Percentiles rank a stretch among this genome's conserved stretches.
These are phyloP conservation scores for Wickerhamomyces hampshirensis DNA, from an alignment of 805 yeast genomes.

Conservation along the genomic window DNA sequence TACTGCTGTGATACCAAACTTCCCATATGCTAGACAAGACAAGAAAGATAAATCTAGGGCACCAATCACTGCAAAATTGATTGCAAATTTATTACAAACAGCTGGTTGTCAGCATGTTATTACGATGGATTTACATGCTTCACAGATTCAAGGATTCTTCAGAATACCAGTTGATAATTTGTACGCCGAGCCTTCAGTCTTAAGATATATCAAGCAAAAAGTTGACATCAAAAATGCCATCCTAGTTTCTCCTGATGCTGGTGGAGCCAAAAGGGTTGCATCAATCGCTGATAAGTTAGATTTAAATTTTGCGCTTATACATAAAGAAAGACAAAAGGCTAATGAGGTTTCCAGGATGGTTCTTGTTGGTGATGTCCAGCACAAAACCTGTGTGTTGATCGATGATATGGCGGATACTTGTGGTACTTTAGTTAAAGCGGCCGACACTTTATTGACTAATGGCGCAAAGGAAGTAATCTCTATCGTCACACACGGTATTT, in stretches of 20 bases:
- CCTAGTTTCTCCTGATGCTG: conserved; percentile 96
- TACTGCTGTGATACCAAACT: conserved; percentile 92
- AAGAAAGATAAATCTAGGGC: conserved; percentile 95
- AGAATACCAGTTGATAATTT: conserved; percentile 92
- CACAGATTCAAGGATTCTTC: conserved; percentile 97
- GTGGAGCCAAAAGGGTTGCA: conserved; percentile 98
- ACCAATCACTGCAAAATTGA: conserved; percentile 90
- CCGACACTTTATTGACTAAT: conserved; percentile 74
- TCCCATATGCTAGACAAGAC: conserved; percentile 97
- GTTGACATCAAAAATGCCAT: conserved; percentile 55
- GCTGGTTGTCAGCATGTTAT: conserved; percentile 96
- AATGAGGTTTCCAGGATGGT: conserved; percentile 96
- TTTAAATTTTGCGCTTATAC: conserved; percentile 90
- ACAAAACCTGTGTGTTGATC: conserved; percentile 77
- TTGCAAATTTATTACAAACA: conserved; percentile 86
- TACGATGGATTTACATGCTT: conserved; percentile 95
- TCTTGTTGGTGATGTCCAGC: conserved; percentile 87
- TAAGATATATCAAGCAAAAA: conserved; percentile 71
- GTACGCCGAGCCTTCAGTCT: conserved; percentile 90
- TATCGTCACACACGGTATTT: conserved; percentile 92
- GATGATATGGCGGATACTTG: conserved; percentile 99
- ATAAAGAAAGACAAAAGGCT: conserved; percentile 92
- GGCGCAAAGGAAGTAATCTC: conserved; percentile 87
- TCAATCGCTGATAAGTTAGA: conserved; percentile 89
- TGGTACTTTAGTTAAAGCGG: conserved; percentile 94